A percentile compares a stretch with the other conserved stretches of the same genome.
Conservation (phyloP, 805 yeast genomes). For the Suhomyces sp. region DNA sequence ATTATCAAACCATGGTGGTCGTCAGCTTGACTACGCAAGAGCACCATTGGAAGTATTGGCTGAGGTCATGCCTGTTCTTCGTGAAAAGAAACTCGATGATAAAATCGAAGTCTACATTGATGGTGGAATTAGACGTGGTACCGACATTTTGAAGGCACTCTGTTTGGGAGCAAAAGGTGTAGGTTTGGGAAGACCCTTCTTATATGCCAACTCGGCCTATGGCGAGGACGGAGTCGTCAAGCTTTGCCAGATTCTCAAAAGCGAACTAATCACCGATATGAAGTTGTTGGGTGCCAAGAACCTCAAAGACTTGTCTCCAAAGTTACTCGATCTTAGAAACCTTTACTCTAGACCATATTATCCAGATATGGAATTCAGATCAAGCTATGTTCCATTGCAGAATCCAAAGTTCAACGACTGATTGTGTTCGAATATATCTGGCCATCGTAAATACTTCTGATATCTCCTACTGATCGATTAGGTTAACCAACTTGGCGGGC, state of each 20-base stretch:
- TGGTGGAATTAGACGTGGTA: constrained; percentile 76
- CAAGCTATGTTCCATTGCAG: constrained; percentile 55
- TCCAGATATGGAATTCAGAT: constrained; percentile 51
- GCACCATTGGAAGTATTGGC: constrained; percentile 62
- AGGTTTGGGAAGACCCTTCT: constrained; percentile 73
- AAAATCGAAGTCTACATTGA: constrained; percentile 65
- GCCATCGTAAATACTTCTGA: background rate
- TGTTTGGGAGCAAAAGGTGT: constrained; percentile 75
- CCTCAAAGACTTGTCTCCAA: constrained; percentile 32
- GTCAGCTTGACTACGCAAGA: constrained; percentile 61
- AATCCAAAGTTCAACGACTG: constrained; percentile 30
- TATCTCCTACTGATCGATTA: background rate
- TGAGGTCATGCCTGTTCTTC: constrained; percentile 50
- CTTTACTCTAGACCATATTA: constrained; percentile 39
- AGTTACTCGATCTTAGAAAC: constrained; percentile 28
- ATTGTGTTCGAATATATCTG: background rate
- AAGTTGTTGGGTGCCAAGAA: constrained; percentile 58
- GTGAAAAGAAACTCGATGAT: constrained; percentile 38
- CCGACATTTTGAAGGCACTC: constrained; percentile 73
- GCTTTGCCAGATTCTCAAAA: constrained; percentile 59
- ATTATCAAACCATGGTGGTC: constrained; percentile 73
- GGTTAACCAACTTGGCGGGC: no score
- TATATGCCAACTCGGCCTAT: constrained; percentile 73
- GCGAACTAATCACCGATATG: constrained; percentile 64
- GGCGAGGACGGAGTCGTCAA: constrained; percentile 71